Base-by-base conservation (phyloP, 1,284 basidiomycete species). In the Sporisorium graminicola region DNA sequence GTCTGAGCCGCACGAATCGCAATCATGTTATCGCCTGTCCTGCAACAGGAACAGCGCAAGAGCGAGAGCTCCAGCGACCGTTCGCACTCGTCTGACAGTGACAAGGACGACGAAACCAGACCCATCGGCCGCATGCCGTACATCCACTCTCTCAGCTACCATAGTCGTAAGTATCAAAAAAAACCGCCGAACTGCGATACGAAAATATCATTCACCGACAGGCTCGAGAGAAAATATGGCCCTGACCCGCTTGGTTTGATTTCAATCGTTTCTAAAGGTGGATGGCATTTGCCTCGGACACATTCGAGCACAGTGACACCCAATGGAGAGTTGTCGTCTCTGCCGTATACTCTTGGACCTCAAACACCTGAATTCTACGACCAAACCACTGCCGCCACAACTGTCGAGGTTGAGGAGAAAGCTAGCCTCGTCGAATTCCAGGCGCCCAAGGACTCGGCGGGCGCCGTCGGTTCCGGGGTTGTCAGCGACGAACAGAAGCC, bases 391-490 rank as follows among this genome's bases (percentile, higher is more conserved):
- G 42, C 43, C 10, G 40, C 24, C 22, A 70, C 65, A 1, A 59
- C 67, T 3, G 52, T 49, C 27, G 6, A 31, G 3, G 42, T 70
- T 20, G 64, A 75, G 26, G 71, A 61, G 50, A 14, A 26, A 3
- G 43, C 22, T 27, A 63, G 54, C 51, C 4, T 69, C 10, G 40
- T 62, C 37, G 67, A 70, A 35, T 75, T 70, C 59, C 58, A 64
- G 40, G 73, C 73, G 27, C 63, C 73, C 50, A 71, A 75, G 51
- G 73, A 75, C 50, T 62, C 65, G 18, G 67, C 67, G 1, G 73
- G 67, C 31, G 73, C 73, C 14, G 49, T 75, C 10, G 67, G 67
- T 7, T 64, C 56, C 42, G 67, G 55, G 8, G 43, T 64, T 2
- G 61, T 75, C 24, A 20, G 52, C 12, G 60, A 59, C 8, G 63